Base-by-base conservation (phyloP, 148 eudicot genomes). In the Amaranthus cruentus region DNA sequence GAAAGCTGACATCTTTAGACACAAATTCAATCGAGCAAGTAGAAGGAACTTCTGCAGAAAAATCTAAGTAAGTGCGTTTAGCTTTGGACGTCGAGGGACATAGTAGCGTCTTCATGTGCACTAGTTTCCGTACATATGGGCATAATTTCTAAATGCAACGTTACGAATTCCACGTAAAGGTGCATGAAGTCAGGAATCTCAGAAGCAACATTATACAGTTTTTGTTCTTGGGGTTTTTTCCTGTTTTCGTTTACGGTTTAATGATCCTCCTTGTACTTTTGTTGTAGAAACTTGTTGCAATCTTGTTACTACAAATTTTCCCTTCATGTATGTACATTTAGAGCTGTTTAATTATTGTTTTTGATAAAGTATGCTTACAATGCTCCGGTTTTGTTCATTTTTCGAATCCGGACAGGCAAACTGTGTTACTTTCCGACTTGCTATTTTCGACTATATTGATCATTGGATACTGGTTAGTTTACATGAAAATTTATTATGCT, bases 1-100 rank as follows among this genome's bases (percentile, higher is more conserved):
- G 98, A 50, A 95, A 95, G 81, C 47, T 91, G 54, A 76, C 97
- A 38, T 64, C 87, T 55, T 15, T 94, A 73, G 75, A 84, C 78
- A 55, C 85, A 38, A 62, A 80, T 5, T 52, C 88, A 9, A 48
- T 77, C 4, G 84, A 81, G 49, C 91, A 85, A 76, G 72, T 71
- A 18, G 88, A 87, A 72, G 85, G 84, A 73, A 74, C 80, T 42
- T 61, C 96, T 14, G 51, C 82, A 48, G 88, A 85, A 72, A 81
- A 88, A 73, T 62, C 87, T 72, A 83, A 85, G 85, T 84, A 83
- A 84, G 84, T 55, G 64, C 67, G 69, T 56, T 42, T 5, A 52
- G 60, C 52, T 62, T 73, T 6, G 38, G 14, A 78, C 62, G 5
- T 18, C 38, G 12, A 47, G 62, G 62, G 47, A 77, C 74, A 5